Conservation (phyloP, 257 asterid genomes). For the Cinchona pubescens region DNA sequence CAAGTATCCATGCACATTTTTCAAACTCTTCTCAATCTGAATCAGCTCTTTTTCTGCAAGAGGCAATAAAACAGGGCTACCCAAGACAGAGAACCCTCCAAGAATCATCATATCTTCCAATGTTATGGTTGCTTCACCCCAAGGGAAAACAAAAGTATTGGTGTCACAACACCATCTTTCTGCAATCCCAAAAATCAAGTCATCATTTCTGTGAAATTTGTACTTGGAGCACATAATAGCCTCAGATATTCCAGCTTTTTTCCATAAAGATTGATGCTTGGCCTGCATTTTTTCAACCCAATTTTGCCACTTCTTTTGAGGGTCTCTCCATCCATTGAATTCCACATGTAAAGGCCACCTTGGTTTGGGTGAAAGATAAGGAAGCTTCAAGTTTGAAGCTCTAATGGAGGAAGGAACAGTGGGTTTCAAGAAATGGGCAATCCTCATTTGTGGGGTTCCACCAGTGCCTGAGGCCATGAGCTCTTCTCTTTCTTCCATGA, state of each 20-base stretch:
- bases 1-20: neutral
- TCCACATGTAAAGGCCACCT: slow-evolving; percentile 31
- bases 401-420: slow-evolving; percentile 14
- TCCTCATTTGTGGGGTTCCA: slow-evolving; percentile 21
- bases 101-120: slow-evolving; percentile 41
- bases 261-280: slow-evolving; percentile 23
- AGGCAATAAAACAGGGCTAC: slow-evolving; percentile 24
- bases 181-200: slow-evolving; percentile 27
- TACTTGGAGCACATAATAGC: slow-evolving; percentile 26
- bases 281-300: slow-evolving; percentile 32
- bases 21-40: neutral
- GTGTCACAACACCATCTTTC: slow-evolving; percentile 43
- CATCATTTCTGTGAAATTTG: slow-evolving; percentile 14
- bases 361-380: slow-evolving; percentile 26
- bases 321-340: slow-evolving; percentile 29
- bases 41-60: slow-evolving; percentile 5
- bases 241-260: slow-evolving; percentile 31
- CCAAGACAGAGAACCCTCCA: slow-evolving; percentile 41
- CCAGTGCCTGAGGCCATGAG: slow-evolving; percentile 36
- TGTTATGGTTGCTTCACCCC: slow-evolving; percentile 50
- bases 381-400: slow-evolving; percentile 30
- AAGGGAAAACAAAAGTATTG: slow-evolving; percentile 38
- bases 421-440: slow-evolving; percentile 32
- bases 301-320: slow-evolving; percentile 22
- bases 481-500: slow-evolving; percentile 32